A percentile compares a stretch with the other conserved stretches of the same genome.
phyloP scores from a whole-genome alignment of 1,139 yeast genomes.

The Lodderomyces oxycetoniae region DNA sequence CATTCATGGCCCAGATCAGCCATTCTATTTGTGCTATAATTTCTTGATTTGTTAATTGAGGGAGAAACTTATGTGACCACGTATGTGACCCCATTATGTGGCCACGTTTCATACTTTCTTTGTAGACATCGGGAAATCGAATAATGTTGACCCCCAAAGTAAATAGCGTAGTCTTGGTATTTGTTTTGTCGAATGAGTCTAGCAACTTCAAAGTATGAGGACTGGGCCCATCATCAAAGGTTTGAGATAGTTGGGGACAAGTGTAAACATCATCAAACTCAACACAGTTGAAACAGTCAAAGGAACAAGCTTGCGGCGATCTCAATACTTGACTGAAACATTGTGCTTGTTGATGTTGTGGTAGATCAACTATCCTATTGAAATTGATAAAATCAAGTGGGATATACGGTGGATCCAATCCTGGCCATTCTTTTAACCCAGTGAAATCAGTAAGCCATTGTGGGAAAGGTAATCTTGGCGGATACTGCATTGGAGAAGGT shows the following conservation, averaged over 20 bases:
- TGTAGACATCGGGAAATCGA: conserved; percentile 68
- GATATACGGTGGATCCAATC: conserved; percentile 77
- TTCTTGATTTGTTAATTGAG: conserved; percentile 69
- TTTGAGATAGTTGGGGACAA: conserved; percentile 72
- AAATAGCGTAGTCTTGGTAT: conserved; percentile 65
- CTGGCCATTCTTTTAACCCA: conserved; percentile 78
- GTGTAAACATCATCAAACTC: conserved; percentile 73
- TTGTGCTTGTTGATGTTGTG: conserved; percentile 52
- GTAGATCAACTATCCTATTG: conserved; percentile 33
- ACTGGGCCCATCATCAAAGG: conserved; percentile 95
- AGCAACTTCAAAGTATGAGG: conserved; percentile 61
- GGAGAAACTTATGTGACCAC: conserved; percentile 87
- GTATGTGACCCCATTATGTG: conserved; percentile 87
- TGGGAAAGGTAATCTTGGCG: conserved; percentile 53
- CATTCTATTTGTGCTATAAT: conserved; percentile 87
- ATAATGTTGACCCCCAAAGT: conserved; percentile 80
- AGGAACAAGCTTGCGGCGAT: conserved; percentile 57
- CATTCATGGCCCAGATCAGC: conserved; percentile 98
- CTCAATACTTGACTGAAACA: conserved; percentile 41
- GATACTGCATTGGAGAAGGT: conserved; percentile 12
- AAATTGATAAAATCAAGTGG: conserved; percentile 71
- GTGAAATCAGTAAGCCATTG: conserved; percentile 74
- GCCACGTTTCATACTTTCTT: conserved; percentile 51
- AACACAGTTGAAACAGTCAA: conserved; percentile 80
- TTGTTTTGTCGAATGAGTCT: conserved; percentile 33